phyloP scores from a whole-genome alignment of 768 basidiomycete genomes.

The Kwoniella dendrophila region DNA sequence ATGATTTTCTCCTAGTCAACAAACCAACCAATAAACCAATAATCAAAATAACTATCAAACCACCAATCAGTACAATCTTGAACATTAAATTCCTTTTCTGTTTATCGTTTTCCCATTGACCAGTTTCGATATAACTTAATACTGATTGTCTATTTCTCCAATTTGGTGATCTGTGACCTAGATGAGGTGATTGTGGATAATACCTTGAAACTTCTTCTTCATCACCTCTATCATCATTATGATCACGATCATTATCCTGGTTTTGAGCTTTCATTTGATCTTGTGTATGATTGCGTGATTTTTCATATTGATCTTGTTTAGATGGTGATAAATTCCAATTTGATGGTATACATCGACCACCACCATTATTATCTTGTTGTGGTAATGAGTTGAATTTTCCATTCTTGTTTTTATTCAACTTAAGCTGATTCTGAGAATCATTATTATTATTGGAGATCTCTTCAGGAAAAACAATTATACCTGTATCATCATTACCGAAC shows the following conservation, averaged over 20 bases:
- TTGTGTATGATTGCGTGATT: not conserved
- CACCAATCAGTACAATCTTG: not conserved
- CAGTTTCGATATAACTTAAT: conserved; percentile 7
- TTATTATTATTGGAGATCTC: not conserved
- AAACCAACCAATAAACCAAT: conserved; percentile 14
- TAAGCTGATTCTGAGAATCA: not conserved
- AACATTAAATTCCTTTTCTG: not conserved
- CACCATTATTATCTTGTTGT: not conserved
- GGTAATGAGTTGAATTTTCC: not conserved
- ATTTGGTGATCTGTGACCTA: conserved; percentile 17
- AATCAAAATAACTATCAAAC: conserved; percentile 8
- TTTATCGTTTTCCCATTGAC: conserved; percentile 4
- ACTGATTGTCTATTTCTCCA: conserved; percentile 13
- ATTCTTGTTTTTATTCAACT: not conserved
- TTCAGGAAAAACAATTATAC: conserved; percentile 22
- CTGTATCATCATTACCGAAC: conserved; percentile 8
- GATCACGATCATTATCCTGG: not conserved
- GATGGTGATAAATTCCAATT: too few species aligned
- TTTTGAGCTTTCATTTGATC: too few species aligned
- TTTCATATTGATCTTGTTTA: too few species aligned
- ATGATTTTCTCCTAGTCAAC: not conserved
- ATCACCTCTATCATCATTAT: not conserved
- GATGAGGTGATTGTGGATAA: conserved; percentile 18
- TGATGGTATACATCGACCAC: not conserved
- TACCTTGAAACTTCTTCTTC: not conserved